Percentiles rank a stretch among this genome's conserved stretches.
phyloP scores from a whole-genome alignment of 2,329 filamentous ascomycete species.

The Venturia nashicola region DNA sequence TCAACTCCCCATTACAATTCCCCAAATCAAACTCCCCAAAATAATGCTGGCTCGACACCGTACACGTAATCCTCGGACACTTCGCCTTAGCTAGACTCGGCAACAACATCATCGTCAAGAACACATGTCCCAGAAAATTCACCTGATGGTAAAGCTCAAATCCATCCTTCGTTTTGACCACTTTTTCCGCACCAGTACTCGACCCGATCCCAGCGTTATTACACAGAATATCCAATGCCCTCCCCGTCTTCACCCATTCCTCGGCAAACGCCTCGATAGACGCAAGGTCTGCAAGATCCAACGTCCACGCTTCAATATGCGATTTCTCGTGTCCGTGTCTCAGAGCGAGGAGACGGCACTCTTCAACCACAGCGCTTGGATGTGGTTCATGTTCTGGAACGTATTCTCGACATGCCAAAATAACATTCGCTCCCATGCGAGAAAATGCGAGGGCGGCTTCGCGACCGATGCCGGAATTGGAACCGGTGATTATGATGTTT shows the following conservation, averaged over 20 bases:
- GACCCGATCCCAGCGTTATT: constrained; percentile 20
- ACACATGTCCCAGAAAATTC: constrained; percentile 21
- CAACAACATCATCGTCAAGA: constrained; percentile 19
- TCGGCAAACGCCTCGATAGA: constrained; percentile 18
- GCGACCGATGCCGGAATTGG: constrained; percentile 18
- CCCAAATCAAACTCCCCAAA: constrained; percentile 16
- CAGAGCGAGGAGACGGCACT: constrained; percentile 13
- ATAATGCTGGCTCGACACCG: constrained; percentile 19
- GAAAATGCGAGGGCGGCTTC: constrained; percentile 17
- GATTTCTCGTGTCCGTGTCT: constrained; percentile 5
- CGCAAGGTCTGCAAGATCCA: constrained; percentile 15
- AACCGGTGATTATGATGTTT: constrained; percentile 13
- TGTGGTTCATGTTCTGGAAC: constrained; percentile 16
- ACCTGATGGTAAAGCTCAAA: constrained; percentile 22
- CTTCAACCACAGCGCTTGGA: constrained; percentile 15
- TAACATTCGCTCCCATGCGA: constrained; percentile 17
- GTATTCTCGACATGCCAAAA: constrained; percentile 16
- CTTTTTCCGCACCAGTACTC: constrained; percentile 10
- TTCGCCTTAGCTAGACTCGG: constrained; percentile 16
- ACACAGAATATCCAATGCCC: constrained; percentile 19
- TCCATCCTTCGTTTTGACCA: constrained; percentile 18
- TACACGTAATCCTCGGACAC: constrained; percentile 19
- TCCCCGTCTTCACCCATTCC: constrained; percentile 16
- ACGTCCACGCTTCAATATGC: constrained; percentile 18
- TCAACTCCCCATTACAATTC: constrained; percentile 16